Percentiles rank a stretch among this genome's conserved stretches.
phyloP scores from a whole-genome alignment of 495 filamentous ascomycete genomes.

The Lasiosphaeria ovina region DNA sequence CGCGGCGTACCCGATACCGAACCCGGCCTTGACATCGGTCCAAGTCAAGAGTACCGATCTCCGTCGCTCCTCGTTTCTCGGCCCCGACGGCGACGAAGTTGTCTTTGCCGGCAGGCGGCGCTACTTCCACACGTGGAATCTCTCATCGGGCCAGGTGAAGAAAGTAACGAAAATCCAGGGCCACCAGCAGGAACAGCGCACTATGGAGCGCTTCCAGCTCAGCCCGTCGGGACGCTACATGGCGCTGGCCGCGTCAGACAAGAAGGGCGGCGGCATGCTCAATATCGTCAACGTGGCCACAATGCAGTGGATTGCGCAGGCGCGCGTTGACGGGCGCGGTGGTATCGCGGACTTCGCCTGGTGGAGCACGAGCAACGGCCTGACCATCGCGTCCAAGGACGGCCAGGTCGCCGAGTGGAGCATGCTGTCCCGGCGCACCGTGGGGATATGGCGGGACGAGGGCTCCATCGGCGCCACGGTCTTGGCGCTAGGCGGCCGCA shows the following conservation, averaged over 20 bases:
- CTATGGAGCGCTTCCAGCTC: conserved; percentile 85
- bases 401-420: conserved; percentile 95
- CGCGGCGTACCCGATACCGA: conserved; percentile 65
- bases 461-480: conserved; percentile 84
- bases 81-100: conserved; percentile 60
- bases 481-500: conserved; percentile 68
- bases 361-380: conserved; percentile 76
- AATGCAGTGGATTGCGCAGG: conserved; percentile 83
- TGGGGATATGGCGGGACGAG: conserved; percentile 86
- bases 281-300: conserved; percentile 81
- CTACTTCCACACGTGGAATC: conserved; percentile 94
- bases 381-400: conserved; percentile 76
- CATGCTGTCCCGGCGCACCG: conserved; percentile 58
- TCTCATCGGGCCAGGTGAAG: conserved; percentile 73
- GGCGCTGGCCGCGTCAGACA: conserved; percentile 69
- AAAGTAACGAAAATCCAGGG: conserved; percentile 76
- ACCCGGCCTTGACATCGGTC: conserved; percentile 84
- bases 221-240: conserved; percentile 84
- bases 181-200: conserved; percentile 77
- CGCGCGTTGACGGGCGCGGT: conserved; percentile 75
- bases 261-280: conserved; percentile 82
- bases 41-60: conserved; percentile 81
- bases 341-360: conserved; percentile 88
- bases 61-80: conserved; percentile 72
- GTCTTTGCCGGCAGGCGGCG: conserved; percentile 82